Conservation (phyloP, 768 basidiomycete species). For the Auriscalpium orientale region DNA sequence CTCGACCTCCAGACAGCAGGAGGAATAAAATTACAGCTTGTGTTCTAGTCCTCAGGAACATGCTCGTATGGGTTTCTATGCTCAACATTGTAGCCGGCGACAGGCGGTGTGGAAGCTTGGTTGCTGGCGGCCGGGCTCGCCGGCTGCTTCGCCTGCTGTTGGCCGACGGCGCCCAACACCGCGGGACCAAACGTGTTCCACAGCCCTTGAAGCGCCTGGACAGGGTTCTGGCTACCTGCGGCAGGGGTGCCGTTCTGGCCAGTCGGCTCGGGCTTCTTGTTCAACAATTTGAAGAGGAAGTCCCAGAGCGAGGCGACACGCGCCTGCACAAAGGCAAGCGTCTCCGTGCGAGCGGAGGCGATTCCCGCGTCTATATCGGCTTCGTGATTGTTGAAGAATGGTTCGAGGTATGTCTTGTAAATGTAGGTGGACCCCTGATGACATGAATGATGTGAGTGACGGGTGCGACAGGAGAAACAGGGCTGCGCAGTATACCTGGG, state of each 20-base stretch:
- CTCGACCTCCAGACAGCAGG: no score
- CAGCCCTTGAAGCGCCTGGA: constrained; percentile 1
- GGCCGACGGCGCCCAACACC: constrained; percentile 24
- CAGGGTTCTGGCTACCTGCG: background rate
- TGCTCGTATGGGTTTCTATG: constrained; percentile 1
- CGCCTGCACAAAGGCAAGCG: constrained; percentile 46
- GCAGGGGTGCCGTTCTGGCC: constrained; percentile 13
- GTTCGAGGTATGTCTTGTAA: constrained; percentile 52
- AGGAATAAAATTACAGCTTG: background rate
- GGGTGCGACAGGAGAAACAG: constrained; percentile 5
- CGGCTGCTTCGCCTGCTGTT: constrained; percentile 1
- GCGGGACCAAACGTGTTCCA: constrained; percentile 37
- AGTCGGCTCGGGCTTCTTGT: constrained; percentile 25
- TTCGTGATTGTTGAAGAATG: constrained; percentile 55
- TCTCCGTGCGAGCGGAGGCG: constrained; percentile 43
- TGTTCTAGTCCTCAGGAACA: background rate
- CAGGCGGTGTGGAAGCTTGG: background rate
- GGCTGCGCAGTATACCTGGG: constrained; percentile 37
- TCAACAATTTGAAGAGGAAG: constrained; percentile 35
- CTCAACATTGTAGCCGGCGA: background rate
- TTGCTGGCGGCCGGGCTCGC: background rate
- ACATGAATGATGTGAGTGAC: background rate
- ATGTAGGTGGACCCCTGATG: constrained; percentile 60
- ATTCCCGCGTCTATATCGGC: constrained; percentile 53
- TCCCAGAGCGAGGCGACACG: constrained; percentile 44